phyloP scores from a whole-genome alignment of 441 rosid species.

The Jatropha multifida region DNA sequence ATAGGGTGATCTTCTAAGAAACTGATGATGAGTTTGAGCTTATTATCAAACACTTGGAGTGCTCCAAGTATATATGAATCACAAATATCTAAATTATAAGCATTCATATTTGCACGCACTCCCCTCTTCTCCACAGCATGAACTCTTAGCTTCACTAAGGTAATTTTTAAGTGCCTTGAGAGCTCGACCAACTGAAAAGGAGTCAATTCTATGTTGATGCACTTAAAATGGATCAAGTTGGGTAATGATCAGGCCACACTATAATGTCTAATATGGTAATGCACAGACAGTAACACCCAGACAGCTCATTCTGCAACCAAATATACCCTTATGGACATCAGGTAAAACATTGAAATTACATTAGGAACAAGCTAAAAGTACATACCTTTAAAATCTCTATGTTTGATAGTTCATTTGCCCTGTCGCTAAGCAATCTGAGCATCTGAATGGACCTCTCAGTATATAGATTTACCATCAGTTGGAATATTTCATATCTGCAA shows the following conservation, averaged over 20 bases:
- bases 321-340: neutral
- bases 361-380: constrained; percentile 11
- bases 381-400: constrained; percentile 96
- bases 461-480: constrained; percentile 96
- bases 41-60: neutral
- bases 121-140: neutral
- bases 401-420: constrained; percentile 84
- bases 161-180: neutral
- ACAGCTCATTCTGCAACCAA: constrained; percentile 8
- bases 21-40: neutral
- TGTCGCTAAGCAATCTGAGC: constrained; percentile 97
- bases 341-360: constrained; percentile 16
- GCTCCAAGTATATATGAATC: neutral
- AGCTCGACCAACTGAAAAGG: neutral
- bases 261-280: neutral
- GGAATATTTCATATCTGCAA: constrained; percentile 97
- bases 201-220: constrained; percentile 7
- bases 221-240: constrained; percentile 4
- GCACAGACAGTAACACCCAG: neutral
- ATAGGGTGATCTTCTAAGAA: neutral
- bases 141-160: neutral
- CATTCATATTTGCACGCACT: neutral
- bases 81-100: neutral
- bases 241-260: constrained; percentile 1
- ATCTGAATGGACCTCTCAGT: constrained; percentile 99